These are phyloP conservation scores for Candida saitoana DNA, from an alignment of 805 yeast species.

Conservation along the genomic window DNA sequence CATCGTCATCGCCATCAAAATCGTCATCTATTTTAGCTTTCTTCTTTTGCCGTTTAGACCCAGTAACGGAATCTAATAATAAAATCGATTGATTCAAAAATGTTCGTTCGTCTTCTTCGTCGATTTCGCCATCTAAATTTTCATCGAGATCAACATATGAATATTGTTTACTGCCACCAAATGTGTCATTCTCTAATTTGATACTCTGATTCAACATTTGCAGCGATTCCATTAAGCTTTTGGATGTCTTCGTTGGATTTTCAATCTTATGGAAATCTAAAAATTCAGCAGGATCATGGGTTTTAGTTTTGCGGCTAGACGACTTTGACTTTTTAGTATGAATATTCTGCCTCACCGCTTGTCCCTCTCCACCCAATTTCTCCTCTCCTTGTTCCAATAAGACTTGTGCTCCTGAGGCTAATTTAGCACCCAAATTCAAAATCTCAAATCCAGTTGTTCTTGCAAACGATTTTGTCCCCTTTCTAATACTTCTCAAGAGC, in stretches of 20 bases:
- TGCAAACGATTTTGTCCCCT: slow-evolving; percentile 71
- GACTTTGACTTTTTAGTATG: slow-evolving; percentile 8
- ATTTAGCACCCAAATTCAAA: slow-evolving; percentile 73
- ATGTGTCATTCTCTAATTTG: slow-evolving; percentile 16
- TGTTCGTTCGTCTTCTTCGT: slow-evolving; percentile 7
- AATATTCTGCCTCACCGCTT: slow-evolving; percentile 9
- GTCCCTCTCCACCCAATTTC: slow-evolving; percentile 70
- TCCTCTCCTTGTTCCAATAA: slow-evolving; percentile 77
- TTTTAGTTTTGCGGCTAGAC: slow-evolving; percentile 10
- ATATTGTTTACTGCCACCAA: slow-evolving; percentile 22
- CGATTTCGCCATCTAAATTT: slow-evolving; percentile 16
- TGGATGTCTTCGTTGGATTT: slow-evolving; percentile 5
- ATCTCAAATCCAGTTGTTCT: slow-evolving; percentile 77
- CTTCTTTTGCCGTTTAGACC: slow-evolving; percentile 1
- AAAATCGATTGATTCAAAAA: slow-evolving; percentile 21
- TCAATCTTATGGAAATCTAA: slow-evolving; percentile 26
- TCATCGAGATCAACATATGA: slow-evolving; percentile 31
- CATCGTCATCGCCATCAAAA: slow-evolving; percentile 12
- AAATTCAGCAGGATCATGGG: slow-evolving; percentile 8
- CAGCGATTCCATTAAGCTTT: slow-evolving; percentile 22
- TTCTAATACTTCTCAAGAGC: slow-evolving; percentile 62
- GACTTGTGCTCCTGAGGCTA: slow-evolving; percentile 86
- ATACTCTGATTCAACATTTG: slow-evolving; percentile 20
- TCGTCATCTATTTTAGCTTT: slow-evolving; percentile 11
- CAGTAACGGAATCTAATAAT: slow-evolving; percentile 14